phyloP scores from a whole-genome alignment of 768 basidiomycete species.

The Leccinum broughii region DNA sequence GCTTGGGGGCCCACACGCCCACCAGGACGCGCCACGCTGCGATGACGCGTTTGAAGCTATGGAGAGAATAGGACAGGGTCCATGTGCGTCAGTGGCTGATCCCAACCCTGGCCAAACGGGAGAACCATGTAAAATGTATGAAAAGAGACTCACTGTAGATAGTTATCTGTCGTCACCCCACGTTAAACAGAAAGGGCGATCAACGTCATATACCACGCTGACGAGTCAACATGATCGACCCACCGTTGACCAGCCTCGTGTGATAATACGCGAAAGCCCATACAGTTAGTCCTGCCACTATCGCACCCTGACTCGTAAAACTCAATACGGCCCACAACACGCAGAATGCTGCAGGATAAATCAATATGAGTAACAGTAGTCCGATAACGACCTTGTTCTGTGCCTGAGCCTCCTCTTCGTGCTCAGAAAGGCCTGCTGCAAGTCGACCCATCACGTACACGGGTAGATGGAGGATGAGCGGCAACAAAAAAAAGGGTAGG shows the following conservation, averaged over 20 bases:
- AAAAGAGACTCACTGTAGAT: slow-evolving; percentile 61
- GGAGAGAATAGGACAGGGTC: slow-evolving; percentile 6
- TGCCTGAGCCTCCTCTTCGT: slow-evolving; percentile 93
- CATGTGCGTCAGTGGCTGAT: slow-evolving; percentile 21
- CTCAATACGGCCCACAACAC: slow-evolving; percentile 82
- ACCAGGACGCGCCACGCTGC: slow-evolving; percentile 97
- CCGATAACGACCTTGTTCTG: slow-evolving; percentile 97
- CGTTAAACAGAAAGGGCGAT: background rate
- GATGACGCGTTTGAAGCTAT: slow-evolving; percentile 79
- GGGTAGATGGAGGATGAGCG: slow-evolving; percentile 80
- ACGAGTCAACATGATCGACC: slow-evolving; percentile 36
- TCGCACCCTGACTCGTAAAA: slow-evolving; percentile 71
- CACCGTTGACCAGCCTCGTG: slow-evolving; percentile 80
- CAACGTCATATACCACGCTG: slow-evolving; percentile 26
- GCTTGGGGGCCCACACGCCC: slow-evolving; percentile 88
- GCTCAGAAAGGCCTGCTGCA: slow-evolving; percentile 71
- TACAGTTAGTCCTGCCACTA: slow-evolving; percentile 66
- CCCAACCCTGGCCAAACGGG: slow-evolving; percentile 16
- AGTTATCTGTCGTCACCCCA: slow-evolving; percentile 52
- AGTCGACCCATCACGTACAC: slow-evolving; percentile 79
- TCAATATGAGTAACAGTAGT: slow-evolving; percentile 65
- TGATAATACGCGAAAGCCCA: slow-evolving; percentile 86
- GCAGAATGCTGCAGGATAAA: slow-evolving; percentile 85
- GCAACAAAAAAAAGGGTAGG: slow-evolving; percentile 88
- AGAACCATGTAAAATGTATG: background rate